A percentile compares a stretch with the other conserved stretches of the same genome.
These are phyloP conservation scores for Clitopilus hobsonii DNA, from an alignment of 768 basidiomycete species.

Conservation along the genomic window DNA sequence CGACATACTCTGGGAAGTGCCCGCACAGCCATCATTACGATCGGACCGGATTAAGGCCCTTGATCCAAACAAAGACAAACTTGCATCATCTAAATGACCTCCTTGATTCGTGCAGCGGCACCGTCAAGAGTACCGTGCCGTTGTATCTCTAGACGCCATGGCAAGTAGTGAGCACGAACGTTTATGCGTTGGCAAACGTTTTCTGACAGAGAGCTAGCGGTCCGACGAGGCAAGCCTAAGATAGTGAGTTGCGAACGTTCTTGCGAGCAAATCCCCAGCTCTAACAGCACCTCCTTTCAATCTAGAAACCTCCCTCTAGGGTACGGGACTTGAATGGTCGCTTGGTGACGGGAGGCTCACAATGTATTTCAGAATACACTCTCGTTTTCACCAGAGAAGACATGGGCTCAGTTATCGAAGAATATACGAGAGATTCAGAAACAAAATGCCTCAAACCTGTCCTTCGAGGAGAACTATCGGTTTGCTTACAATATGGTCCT, in stretches of 20 bases:
- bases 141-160: slow-evolving; percentile 11
- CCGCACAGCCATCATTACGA: neutral
- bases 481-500: slow-evolving; percentile 95
- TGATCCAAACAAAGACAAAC: neutral
- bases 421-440: slow-evolving; percentile 95
- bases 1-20: too few relatives aligned
- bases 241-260: slow-evolving; percentile 34
- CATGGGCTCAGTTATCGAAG: slow-evolving; percentile 72
- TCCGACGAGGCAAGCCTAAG: slow-evolving; percentile 36
- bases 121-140: neutral
- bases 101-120: neutral
- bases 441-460: slow-evolving; percentile 82
- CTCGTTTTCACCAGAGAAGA: slow-evolving; percentile 79
- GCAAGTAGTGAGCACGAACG: slow-evolving; percentile 14
- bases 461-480: slow-evolving; percentile 80
- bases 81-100: neutral
- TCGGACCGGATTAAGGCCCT: neutral
- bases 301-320: slow-evolving; percentile 43
- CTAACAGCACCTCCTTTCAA: neutral
- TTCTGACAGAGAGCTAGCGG: slow-evolving; percentile 15
- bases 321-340: slow-evolving; percentile 17
- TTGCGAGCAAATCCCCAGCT: neutral
- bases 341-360: neutral
- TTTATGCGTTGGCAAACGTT: neutral
- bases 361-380: slow-evolving; percentile 1